Evolutionary conservation across 1,284 basidiomycete species (phyloP), one percentile per base, ranked within the genome.

Genomic region (Caloboletus inedulis): DNA sequence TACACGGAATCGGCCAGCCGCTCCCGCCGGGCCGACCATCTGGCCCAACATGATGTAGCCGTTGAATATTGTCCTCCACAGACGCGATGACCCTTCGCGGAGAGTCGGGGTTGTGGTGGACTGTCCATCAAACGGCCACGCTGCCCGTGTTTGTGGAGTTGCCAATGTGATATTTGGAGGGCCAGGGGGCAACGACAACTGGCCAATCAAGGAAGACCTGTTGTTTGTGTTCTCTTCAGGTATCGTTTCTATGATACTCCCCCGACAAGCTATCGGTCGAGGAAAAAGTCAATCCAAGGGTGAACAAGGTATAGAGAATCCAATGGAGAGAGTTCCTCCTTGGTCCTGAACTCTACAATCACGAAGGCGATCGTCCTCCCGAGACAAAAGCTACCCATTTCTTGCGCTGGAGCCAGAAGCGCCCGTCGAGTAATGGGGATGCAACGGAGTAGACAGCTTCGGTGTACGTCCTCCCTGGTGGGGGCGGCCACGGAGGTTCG

Each of bases 331-430:
- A 29, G 27, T 2, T 49, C 21, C 5, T 45, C 46, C 3, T 18
- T 19, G 2, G 46, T 44, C 5, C 4, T 29, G 16, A 57, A 36
- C 6, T 49, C 35, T 3, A 48, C 35, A 1, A 4, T 10, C 2
- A 99, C 91, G 43, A 99, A 78, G 19, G 99, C 96, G 63, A 99
- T 89, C 3, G 96, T 99, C 68, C 89, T 93, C 1, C 96, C 96
- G 2, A 99, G 78, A 64, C 87, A 87, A 76, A 99, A 99, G 0
- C 94, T 95, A 44, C 96, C 96, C 91, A 98, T 94, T 75, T 99
- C 95, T 66, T 98, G 91, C 2, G 92, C 96, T 3, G 87, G 78
- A 0, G 75, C 76, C 40, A 99, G 77, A 4, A 95, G 95, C 69
- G 94, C 0, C 96, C 97, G 39, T 87, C 81, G 33, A 99, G 77